Base-by-base conservation (phyloP, 2,329 filamentous ascomycete species). In the Fusarium protoensiforme region DNA sequence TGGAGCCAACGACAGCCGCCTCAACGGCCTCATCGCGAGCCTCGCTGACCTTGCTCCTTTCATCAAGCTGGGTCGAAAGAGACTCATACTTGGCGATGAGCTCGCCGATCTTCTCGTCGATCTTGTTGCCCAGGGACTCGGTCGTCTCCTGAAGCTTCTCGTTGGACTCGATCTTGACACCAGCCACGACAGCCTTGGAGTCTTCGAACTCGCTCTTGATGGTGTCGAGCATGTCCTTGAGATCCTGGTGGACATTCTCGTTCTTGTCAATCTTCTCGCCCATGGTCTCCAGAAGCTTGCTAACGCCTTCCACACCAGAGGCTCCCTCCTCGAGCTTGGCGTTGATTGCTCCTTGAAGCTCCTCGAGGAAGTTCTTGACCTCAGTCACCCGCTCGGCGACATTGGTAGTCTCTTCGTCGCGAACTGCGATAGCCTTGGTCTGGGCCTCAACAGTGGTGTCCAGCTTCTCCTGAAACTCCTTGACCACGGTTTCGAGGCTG, bases 201-300 rank as follows among this genome's bases (percentile, higher is more conserved):
- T 95, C 93, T 77, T 98, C 95, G 68, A 98, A 98, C 79, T 98
- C 95, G 1, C 89, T 85, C 81, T 93, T 95, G 82, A 98, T 91
- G 3, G 91, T 90, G 63, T 94, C 92, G 43, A 91, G 90, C 80
- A 95, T 88, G 64, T 92, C 92, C 77, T 92, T 92, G 61, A 95
- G 84, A 71, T 91, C 92, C n/a, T 89, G 86, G 31, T 86, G 84
- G 24, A 91, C 81, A 43, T 82, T 87, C 38, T 88, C 87, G 67
- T 91, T 92, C 75, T 88, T 87, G 64, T 84, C 84, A 38, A 91
- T 84, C 48, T 87, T 88, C 77, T 93, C 91, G 77, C 92, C 87
- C 67, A 95, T 85, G 48, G 88, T 86, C 73, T 93, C 90, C 2
- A 94, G 86, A 18, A 92, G 85, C 74, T 93, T 92, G 67, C 94